Evolutionary conservation across 2,329 filamentous ascomycete genomes (phyloP), one percentile per base, ranked within the genome.

Genomic region (Nemania bipapillata): DNA sequence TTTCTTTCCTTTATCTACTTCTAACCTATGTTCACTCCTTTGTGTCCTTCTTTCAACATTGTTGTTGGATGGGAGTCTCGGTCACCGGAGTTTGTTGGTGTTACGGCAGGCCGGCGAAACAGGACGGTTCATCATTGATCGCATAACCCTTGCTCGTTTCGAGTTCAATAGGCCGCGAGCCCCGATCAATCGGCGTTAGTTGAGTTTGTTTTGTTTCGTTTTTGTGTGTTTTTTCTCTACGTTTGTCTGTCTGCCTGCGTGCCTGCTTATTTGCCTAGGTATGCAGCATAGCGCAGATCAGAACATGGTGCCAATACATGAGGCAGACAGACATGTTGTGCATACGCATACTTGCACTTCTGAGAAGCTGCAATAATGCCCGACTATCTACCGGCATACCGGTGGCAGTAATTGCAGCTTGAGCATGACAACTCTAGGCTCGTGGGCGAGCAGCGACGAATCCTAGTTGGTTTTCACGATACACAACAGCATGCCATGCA

Each of bases 121-220:
- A 12, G 12, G 32, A 24, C 22, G 30, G 57, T 54, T 62, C 26
- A 65, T 61, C 35, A 65, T 61, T 9, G 50, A 53, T 65, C 35
- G n/a, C n/a, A 22, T 32, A 30, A 28, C 28, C 20, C 56, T 49
- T 52, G 28, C 30, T 65, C 28, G 17, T 24, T 42, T 47, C 30
- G 32, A 17, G n/a, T 37, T 20, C 37, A 8, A 53, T 17, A 55
- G 58, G 45, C 57, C 63, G 26, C 12, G 30, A 65, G 42, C 32
- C 17, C 30, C 20, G 53, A 65, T 65, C 45, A 57, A 52, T 59
- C 7, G 66, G 66, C 54, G 57, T 69, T 69, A 17, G 45, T 15
- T 24, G 49, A 17, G 28, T 17, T 20, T n/a, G 17, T 17, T 45
- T 11, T 26, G 40, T 32, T 59, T 45, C 32, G 15, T 8, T 42